phyloP scores from a whole-genome alignment of 257 asterid genomes.

The Cinchona pubescens region DNA sequence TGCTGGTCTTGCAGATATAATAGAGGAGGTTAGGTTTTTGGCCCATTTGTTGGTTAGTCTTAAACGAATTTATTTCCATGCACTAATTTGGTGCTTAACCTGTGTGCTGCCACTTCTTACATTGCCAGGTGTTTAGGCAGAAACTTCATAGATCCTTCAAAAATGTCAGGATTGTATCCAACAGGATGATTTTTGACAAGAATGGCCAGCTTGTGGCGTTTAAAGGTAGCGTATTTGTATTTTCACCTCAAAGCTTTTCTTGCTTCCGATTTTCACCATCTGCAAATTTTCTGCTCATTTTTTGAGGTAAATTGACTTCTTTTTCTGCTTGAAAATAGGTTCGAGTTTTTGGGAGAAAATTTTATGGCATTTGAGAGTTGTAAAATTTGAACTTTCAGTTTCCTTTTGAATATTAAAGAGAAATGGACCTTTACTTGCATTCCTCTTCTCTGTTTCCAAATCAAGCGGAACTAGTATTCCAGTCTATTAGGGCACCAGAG shows the following conservation, averaged over 20 bases:
- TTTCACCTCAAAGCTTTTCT: background rate
- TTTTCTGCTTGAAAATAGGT: background rate
- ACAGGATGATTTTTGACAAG: slow-evolving; percentile 80
- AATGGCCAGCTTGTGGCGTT: slow-evolving; percentile 65
- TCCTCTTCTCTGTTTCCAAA: background rate
- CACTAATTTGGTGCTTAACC: slow-evolving; percentile 22
- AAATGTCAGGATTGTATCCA: slow-evolving; percentile 79
- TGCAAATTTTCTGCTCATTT: background rate
- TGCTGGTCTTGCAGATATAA: slow-evolving; percentile 92
- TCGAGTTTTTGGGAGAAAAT: background rate
- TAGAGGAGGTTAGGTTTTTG: slow-evolving; percentile 75
- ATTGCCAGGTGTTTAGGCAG: slow-evolving; percentile 75
- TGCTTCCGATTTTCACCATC: background rate
- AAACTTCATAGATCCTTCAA: slow-evolving; percentile 79
- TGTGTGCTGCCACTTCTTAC: slow-evolving; percentile 21
- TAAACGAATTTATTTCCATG: background rate
- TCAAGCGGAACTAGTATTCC: background rate
- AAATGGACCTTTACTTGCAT: background rate
- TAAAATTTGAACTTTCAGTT: background rate
- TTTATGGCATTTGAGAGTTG: background rate
- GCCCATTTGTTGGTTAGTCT: slow-evolving; percentile 12
- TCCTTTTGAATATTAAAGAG: background rate
- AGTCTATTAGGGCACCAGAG: background rate
- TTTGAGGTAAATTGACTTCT: background rate
- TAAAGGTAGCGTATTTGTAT: slow-evolving; percentile 47